Evolutionary conservation across 768 basidiomycete genomes (phyloP), one percentile per base, ranked within the genome.

Genomic region (Megacollybia marginata): DNA sequence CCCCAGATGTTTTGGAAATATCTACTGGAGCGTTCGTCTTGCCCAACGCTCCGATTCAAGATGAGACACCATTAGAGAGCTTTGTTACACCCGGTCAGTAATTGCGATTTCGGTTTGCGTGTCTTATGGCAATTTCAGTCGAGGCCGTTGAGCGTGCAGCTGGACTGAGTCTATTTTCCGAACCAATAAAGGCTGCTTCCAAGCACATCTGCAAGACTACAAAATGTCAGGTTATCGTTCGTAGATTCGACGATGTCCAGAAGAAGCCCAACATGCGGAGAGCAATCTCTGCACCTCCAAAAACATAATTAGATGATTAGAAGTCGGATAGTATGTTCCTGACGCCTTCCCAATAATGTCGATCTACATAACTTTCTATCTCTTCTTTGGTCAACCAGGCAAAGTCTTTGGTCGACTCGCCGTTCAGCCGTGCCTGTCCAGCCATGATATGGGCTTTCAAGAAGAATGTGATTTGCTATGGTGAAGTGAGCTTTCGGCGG

Each of bases 341-440:
- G 56, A 91, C 71, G 47, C 78, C 77, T 43, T 72, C 59, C 91
- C 91, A 94, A 59, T 92, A 94, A 40, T 75, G 65, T 55, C 65
- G 62, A 48, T 80, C 73, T n/a, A 92, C 82, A 48, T 75, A 75
- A 11, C 75, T 68, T 62, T 83, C 71, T 42, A 97, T 83, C 71
- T 99, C 95, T 62, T 91, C 76, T 67, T 92, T 92, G 46, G 92
- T 95, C 52, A 97, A 71, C 94, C 94, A 98, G 7, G 91, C 93
- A 68, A 89, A 94, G 58, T 89, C 88, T 46, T 72, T 69, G 52
- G 87, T 69, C 18, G 67, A 62, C 54, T 74, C 65, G n/a, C 71
- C 62, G 32, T 78, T 63, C 15, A 85, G 81, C 16, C 69, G 72
- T 32, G 84, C 85, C 64, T 93, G 88, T 15, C 95, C 95, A 2